Evolutionary conservation across 2,329 filamentous ascomycete species (phyloP).

Genomic region (Pseudogymnoascus sp.): DNA sequence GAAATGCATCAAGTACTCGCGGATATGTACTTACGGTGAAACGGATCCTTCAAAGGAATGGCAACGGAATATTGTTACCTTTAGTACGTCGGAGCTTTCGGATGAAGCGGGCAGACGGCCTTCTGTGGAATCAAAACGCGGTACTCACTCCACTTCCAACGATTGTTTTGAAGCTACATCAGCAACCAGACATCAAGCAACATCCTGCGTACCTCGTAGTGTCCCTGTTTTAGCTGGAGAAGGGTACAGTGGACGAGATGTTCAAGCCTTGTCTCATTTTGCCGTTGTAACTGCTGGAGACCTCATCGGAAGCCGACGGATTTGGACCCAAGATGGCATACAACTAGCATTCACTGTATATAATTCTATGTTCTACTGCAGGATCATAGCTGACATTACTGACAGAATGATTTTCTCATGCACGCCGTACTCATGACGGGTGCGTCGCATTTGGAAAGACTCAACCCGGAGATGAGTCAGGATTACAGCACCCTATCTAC

Average conservation of each 20-base stretch:
- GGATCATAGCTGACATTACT: not conserved
- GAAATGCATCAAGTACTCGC: slow-evolving; percentile 7
- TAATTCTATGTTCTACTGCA: not conserved
- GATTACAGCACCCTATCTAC: slow-evolving; percentile 12
- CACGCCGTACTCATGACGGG: slow-evolving; percentile 16
- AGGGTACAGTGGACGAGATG: not conserved
- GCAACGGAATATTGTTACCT: not conserved
- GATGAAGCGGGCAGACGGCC: not conserved
- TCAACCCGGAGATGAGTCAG: not conserved
- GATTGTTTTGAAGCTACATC: not conserved
- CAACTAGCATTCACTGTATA: slow-evolving; percentile 18
- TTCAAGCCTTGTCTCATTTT: not conserved
- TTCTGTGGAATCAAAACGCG: not conserved
- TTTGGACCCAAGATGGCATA: slow-evolving; percentile 17
- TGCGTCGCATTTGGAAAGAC: slow-evolving; percentile 7
- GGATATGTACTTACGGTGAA: not conserved
- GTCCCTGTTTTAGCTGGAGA: not conserved
- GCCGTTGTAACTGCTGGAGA: not conserved
- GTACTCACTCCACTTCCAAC: not conserved
- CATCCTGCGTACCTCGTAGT: not conserved
- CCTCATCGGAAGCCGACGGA: not conserved
- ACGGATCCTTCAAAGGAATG: not conserved
- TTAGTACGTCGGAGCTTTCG: not conserved
- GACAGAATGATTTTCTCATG: slow-evolving; percentile 18
- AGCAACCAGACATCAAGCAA: not conserved